phyloP scores from a whole-genome alignment of 164 flowering plant species.

The Stephania japonica region DNA sequence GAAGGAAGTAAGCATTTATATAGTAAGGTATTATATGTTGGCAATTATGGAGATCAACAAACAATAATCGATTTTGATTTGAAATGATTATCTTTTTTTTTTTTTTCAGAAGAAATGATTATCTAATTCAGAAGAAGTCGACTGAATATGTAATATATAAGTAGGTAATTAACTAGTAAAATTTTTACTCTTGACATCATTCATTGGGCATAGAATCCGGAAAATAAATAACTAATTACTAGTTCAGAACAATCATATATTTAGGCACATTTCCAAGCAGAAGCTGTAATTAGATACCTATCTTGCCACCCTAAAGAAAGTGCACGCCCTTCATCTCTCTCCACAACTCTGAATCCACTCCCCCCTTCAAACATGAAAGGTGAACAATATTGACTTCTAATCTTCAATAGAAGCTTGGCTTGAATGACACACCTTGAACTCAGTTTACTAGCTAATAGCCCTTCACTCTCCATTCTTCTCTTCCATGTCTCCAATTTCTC shows the following conservation, averaged over 20 bases:
- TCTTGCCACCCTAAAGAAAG: constrained; percentile 74
- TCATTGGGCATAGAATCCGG: too few relatives aligned
- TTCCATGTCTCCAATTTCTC: constrained; percentile 60
- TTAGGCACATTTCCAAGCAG: constrained; percentile 48
- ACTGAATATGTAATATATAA: too few relatives aligned
- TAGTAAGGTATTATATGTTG: too few relatives aligned
- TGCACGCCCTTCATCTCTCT: constrained; percentile 55
- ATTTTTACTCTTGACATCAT: background rate
- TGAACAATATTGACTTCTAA: constrained; percentile 40
- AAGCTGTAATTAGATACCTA: constrained; percentile 52
- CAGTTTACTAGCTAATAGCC: constrained; percentile 42
- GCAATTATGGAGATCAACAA: too few relatives aligned
- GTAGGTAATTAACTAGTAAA: too few relatives aligned
- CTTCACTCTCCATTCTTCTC: constrained; percentile 53
- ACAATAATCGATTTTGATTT: too few relatives aligned
- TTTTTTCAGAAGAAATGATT: too few relatives aligned
- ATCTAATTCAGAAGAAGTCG: too few relatives aligned
- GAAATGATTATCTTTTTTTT: too few relatives aligned
- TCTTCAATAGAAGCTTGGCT: constrained; percentile 63
- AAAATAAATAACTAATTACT: background rate
- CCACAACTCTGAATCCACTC: constrained; percentile 53
- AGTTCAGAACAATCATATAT: too few relatives aligned
- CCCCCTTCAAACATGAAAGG: constrained; percentile 29
- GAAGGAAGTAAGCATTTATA: too few relatives aligned
- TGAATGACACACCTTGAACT: constrained; percentile 56